These are phyloP conservation scores for Melaleuca alternifolia DNA, from an alignment of 345 rosid genomes.

Conservation along the genomic window DNA sequence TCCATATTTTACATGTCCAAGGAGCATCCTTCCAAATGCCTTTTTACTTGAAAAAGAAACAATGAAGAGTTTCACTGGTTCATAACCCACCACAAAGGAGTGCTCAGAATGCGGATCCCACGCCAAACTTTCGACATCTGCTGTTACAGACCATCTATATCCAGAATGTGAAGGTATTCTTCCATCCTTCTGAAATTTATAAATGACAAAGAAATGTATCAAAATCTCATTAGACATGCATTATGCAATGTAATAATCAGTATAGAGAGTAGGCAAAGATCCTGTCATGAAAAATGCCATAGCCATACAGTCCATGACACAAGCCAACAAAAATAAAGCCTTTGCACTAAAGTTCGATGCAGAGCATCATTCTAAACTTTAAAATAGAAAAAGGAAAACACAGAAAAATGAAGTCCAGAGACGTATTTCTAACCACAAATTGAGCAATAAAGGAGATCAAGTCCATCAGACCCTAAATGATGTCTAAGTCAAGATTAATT, in stretches of 20 bases:
- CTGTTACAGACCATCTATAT: conserved; percentile 58
- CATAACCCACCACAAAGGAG: conserved; percentile 66
- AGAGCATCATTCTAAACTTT: not conserved
- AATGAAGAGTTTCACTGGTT: not conserved
- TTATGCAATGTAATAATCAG: not conserved
- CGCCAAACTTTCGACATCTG: conserved; percentile 83
- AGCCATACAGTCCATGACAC: not conserved
- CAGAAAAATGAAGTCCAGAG: not conserved
- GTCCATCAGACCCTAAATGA: not conserved
- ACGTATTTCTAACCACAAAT: not conserved
- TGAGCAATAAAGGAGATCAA: not conserved
- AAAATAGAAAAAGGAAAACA: not conserved
- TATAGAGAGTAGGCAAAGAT: not conserved
- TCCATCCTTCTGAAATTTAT: conserved; percentile 62
- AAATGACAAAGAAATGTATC: not conserved
- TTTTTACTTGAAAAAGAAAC: not conserved
- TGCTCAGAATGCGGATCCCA: conserved; percentile 87
- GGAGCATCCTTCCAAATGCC: not conserved
- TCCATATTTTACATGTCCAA: not conserved
- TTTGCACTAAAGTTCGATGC: not conserved
- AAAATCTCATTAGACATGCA: not conserved
- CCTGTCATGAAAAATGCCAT: not conserved
- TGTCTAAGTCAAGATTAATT: not conserved
- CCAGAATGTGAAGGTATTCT: conserved; percentile 67
- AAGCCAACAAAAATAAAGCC: not conserved